Evolutionary conservation across 805 yeast genomes (phyloP), one percentile per base, ranked within the genome.

Genomic region (Candida berthetii): DNA sequence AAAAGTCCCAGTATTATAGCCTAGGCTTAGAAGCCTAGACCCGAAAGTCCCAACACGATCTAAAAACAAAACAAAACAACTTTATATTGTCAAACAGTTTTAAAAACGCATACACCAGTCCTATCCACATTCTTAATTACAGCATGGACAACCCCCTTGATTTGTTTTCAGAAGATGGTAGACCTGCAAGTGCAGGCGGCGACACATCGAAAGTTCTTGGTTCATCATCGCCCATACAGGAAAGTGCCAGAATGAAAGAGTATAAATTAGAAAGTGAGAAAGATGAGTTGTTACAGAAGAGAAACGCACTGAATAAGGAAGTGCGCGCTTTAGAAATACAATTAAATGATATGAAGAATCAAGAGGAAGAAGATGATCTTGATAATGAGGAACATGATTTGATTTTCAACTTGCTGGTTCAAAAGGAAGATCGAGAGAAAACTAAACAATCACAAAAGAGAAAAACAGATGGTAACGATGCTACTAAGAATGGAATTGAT

Each of bases 221-320:
- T 9, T 31, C 37, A 14, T 52, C 55, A 1, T 50, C 55, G 4
- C 57, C 55, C 0, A 44, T 49, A 4, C 47, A 47, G 25, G 49
- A 46, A 7, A 45, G 44, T 7, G 29, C 22, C 11, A 25, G n/a
- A 15, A 8, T 42, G 7, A 31, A 39, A 45, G 45, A 38, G 25
- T 16, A 35, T 20, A 25, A 24, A 7, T 38, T 52, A 9, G 44
- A 48, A 19, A 33, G 47, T n/a, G 42, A 47, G 33, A 45, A 45
- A 16, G 35, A 33, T 20, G 31, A 32, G 6, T 39, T 50, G 13
- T 39, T 50, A 11, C 28, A 38, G 3, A 33, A 19, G 7, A 43
- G 53, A 42, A 40, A 42, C 4, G 9, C 20, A 3, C 31, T 52
- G 19, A 38, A 43, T 9, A 32, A 24, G 3, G 60, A 56, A 41